phyloP scores from a whole-genome alignment of 495 filamentous ascomycete species.

The Aspergillus bertholletiae region DNA sequence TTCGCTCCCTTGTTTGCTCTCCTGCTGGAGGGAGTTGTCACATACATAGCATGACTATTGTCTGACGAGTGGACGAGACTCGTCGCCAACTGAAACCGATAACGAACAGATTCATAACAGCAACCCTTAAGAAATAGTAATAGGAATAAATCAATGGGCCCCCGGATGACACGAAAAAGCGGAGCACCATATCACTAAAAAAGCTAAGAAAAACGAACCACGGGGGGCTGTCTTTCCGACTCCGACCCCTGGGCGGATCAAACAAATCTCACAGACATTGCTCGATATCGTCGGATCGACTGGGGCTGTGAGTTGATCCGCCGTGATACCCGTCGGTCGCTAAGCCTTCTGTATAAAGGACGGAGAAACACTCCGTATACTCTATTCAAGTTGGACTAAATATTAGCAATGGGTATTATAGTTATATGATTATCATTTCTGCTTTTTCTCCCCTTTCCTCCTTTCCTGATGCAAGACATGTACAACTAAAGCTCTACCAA shows the following conservation, averaged over 20 bases:
- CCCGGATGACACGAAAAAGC: background rate
- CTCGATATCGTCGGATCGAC: slow-evolving; percentile 19
- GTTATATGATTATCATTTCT: background rate
- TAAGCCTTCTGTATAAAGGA: background rate
- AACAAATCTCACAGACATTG: slow-evolving; percentile 18
- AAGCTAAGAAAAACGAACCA: slow-evolving; percentile 8
- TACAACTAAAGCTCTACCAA: background rate
- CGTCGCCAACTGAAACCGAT: slow-evolving; percentile 6
- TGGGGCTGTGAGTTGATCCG: background rate
- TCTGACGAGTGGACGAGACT: background rate
- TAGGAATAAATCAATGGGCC: background rate
- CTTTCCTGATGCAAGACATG: background rate
- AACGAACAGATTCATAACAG: background rate
- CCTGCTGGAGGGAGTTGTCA: background rate
- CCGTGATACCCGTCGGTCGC: background rate
- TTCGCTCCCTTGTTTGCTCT: background rate
- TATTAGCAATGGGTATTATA: background rate
- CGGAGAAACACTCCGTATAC: background rate
- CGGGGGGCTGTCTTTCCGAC: slow-evolving; percentile 19
- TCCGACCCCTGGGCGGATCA: slow-evolving; percentile 38
- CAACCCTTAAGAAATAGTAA: background rate
- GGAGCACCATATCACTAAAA: background rate
- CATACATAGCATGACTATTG: background rate
- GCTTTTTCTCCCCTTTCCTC: background rate
- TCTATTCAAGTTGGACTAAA: background rate